Evolutionary conservation across 192 early-diverging fungal species (phyloP), one percentile per base, ranked within the genome.

Genomic region (Mortierella claussenii): DNA sequence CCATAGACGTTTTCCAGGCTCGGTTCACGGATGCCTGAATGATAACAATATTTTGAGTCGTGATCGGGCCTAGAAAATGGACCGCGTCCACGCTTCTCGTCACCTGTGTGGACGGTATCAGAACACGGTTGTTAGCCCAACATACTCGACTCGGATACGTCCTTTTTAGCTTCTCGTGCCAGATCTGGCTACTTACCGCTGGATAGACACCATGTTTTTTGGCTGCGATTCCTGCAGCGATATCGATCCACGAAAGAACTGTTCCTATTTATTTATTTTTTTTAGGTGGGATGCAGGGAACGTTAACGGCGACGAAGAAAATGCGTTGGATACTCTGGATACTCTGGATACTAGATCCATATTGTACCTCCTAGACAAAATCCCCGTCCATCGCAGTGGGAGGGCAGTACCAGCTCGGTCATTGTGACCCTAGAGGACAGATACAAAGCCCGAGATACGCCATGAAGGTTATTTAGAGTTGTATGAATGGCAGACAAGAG

Each of bases 1-100:
- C 91, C 89, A 92, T 91, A 1, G 88, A 90, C 0, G 88, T 88
- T 26, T 85, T 85, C 91, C 91, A 92, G 0, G 86, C 79, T 48
- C 82, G 80, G 47, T 92, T 92, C 24, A 92, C 87, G n/a, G 63
- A 71, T 15, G 90, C 88, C 46, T 84, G 84, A 28, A 92, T 78
- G 11, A 82, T 85, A n/a, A 86, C 58, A 57, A 91, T 84, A 54
- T 92, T 85, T 32, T 89, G 85, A 2, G 83, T 73, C 68, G 79
- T 83, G 20, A 92, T 81, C 5, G 88, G 90, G 37, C 81, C 65
- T 18, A 92, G 58, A 69, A 92, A 92, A 30, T 91, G 89, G 17
- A 92, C 90, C 1, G 81, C 86, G 47, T 92, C 90, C 4, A 92
- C 89, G 52, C 85, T 82, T 20, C 86, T 80, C 20, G 90, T 91